phyloP scores from a whole-genome alignment of 176 grass and related monocot species.

The Luzula sylvatica region DNA sequence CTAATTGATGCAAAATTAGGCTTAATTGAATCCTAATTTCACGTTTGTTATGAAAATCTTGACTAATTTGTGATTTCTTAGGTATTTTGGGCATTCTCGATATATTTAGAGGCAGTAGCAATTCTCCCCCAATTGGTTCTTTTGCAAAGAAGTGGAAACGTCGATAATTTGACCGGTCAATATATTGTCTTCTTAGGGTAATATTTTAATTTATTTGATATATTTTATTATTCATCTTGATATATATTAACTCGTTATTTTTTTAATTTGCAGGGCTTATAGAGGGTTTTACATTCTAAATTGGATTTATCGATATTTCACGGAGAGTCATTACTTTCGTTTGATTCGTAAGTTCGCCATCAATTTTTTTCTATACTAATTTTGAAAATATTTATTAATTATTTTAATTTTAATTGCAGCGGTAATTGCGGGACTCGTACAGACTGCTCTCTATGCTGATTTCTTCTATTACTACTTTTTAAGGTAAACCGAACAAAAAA shows the following conservation, averaged over 20 bases:
- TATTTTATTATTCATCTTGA: constrained; percentile 6
- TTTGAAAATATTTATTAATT: neutral
- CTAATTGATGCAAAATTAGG: too few species aligned
- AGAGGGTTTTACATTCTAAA: constrained; percentile 90
- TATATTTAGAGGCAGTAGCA: constrained; percentile 88
- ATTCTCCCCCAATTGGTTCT: constrained; percentile 96
- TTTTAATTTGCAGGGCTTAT: constrained; percentile 53
- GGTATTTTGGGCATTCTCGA: constrained; percentile 93
- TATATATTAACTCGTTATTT: neutral
- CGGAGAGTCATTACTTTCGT: constrained; percentile 51
- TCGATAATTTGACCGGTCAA: constrained; percentile 98
- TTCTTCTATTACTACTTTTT: constrained; percentile 98
- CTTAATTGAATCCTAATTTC: too few species aligned
- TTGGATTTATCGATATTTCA: constrained; percentile 92
- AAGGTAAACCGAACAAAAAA: constrained; percentile 38
- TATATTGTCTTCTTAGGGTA: constrained; percentile 96
- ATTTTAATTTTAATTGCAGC: constrained; percentile 30
- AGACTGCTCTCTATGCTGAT: constrained; percentile 83
- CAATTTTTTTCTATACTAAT: neutral
- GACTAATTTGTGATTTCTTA: constrained; percentile 20
- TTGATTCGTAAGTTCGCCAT: constrained; percentile 64
- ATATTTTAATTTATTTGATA: neutral
- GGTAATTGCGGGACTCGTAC: constrained; percentile 85
- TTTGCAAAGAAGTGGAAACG: constrained; percentile 89
- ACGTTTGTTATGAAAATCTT: neutral